A percentile compares a stretch with the other conserved stretches of the same genome.
phyloP scores from a whole-genome alignment of 495 filamentous ascomycete genomes.

The Aspergillus mulundensis region DNA sequence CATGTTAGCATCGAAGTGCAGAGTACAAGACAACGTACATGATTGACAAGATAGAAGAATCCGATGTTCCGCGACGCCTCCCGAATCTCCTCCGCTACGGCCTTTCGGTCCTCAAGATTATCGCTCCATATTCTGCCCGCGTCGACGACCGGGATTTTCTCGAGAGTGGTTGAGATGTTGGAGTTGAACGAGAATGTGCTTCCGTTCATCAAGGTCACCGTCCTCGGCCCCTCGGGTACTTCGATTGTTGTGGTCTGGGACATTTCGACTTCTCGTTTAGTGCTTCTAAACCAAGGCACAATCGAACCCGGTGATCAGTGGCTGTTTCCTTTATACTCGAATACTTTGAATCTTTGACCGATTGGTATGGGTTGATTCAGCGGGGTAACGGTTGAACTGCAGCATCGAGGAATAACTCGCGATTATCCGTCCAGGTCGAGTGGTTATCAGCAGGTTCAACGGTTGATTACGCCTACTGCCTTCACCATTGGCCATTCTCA shows the following conservation, averaged over 20 bases:
- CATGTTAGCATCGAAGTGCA: no score
- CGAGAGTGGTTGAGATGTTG: neutral
- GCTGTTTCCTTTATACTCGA: no score
- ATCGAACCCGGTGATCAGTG: no score
- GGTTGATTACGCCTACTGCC: no score
- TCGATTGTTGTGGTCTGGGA: neutral
- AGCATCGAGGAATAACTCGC: no score
- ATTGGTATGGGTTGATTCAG: no score
- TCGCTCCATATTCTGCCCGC: neutral
- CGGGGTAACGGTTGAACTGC: no score
- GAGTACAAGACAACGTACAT: neutral
- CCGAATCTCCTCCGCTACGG: neutral
- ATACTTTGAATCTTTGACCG: no score
- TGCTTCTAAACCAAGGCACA: no score
- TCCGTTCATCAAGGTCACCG: neutral
- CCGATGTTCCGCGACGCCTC: neutral
- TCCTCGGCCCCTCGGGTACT: neutral
- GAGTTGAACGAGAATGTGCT: neutral
- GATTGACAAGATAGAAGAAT: neutral
- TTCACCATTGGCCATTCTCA: no score
- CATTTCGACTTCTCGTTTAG: neutral
- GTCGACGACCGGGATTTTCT: neutral
- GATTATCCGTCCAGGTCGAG: no score
- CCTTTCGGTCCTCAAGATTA: neutral
- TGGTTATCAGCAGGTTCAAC: no score